These are phyloP conservation scores for Citrullus colocynthis DNA, from an alignment of 306 rosid species.

Conservation along the genomic window DNA sequence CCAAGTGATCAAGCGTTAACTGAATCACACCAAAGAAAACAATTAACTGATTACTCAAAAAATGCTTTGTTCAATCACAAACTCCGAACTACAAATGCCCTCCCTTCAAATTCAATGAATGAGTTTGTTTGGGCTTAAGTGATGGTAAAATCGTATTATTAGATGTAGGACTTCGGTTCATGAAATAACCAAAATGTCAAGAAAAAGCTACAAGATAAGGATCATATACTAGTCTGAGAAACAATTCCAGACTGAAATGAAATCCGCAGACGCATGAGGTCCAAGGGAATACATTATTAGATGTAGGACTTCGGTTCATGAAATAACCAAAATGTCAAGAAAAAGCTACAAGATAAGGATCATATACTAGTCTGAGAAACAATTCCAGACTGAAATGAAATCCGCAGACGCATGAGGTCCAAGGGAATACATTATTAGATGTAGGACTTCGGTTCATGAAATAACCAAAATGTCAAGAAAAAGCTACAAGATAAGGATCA, in stretches of 20 bases:
- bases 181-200: not conserved
- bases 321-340: not conserved
- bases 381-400: constrained; percentile 13
- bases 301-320: not conserved
- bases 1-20: not conserved
- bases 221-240: constrained; percentile 1
- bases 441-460: not conserved
- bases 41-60: not conserved
- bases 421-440: constrained; percentile 8
- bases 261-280: constrained; percentile 17
- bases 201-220: not conserved
- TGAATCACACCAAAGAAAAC: not conserved
- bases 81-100: not conserved
- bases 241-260: constrained; percentile 10
- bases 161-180: not conserved
- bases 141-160: not conserved
- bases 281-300: constrained; percentile 13
- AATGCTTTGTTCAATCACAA: not conserved
- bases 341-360: not conserved
- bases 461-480: not conserved
- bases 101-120: not conserved
- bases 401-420: constrained; percentile 17
- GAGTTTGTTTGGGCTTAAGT: not conserved
- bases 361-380: constrained; percentile 1
- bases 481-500: not conserved